Evolutionary conservation across 352 stramenopile genomes (phyloP), one percentile per base, ranked within the genome.

Genomic region (Pythium sp.): DNA sequence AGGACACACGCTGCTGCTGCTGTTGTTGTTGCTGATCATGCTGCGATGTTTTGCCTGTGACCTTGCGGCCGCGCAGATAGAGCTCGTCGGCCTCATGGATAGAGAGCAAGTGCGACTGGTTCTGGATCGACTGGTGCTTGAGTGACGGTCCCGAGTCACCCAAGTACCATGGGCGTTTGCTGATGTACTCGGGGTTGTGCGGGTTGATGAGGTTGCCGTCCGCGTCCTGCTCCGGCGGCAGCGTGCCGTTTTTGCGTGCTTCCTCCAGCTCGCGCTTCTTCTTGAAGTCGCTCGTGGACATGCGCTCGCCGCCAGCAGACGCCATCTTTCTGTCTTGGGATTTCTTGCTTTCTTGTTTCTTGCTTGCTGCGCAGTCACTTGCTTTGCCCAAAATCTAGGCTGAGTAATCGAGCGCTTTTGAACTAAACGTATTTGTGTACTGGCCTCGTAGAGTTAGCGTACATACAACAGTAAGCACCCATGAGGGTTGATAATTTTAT

Each of bases 141-240:
- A 99, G 83, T 47, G 94, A 98, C 30, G 95, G 92, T 36, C 94
- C 94, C 57, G 82, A 91, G 72, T 98, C 85, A 64, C 94, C 97
- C 56, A 99, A 80, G 81, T 99, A 99, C 98, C 98, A 99, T 59
- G 98, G 98, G 70, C 95, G 88, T 80, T 99, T 99, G 56, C 92
- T 98, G 74, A 99, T 99, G 82, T 98, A 99, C 80, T 99, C 97
- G 53, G 98, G 98, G 77, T 99, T 99, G 87, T 99, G 97, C 49
- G 97, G 97, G 80, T 99, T 99, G 76, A 99, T 99, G 72, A 99
- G 98, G 67, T 97, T 96, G 24, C 96, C 96, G 26, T 97, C 88
- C 22, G 88, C 84, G 73, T 98, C 91, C 72, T 96, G 76, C 76
- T 95, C 89, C 0, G 91, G 90, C 22, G 87, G 88, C 60, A 95